Conservation (phyloP, 306 rosid genomes). For the Sindora glabra region DNA sequence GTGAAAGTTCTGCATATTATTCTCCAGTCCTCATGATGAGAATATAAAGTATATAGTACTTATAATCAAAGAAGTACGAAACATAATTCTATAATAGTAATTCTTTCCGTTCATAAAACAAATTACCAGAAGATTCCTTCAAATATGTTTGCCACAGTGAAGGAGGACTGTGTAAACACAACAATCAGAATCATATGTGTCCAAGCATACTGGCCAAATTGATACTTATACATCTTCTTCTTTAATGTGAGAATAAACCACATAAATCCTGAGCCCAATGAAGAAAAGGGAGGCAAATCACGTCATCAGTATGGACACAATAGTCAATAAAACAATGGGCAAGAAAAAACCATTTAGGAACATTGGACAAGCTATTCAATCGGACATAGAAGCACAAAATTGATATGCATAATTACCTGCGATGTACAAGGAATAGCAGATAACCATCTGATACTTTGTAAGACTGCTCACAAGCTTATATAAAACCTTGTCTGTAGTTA, state of each 20-base stretch:
- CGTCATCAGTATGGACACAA: slow-evolving; percentile 8
- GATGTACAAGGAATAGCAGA: slow-evolving; percentile 80
- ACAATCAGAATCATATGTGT: slow-evolving; percentile 96
- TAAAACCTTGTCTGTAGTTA: slow-evolving; percentile 68
- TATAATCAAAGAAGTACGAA: no score
- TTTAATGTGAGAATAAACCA: slow-evolving; percentile 97
- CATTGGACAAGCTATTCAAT: no score
- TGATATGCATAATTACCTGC: slow-evolving; percentile 47
- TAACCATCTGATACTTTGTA: slow-evolving; percentile 87
- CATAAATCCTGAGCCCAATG: slow-evolving; percentile 73
- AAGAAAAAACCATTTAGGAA: not conserved
- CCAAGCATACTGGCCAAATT: slow-evolving; percentile 99
- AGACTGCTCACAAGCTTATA: slow-evolving; percentile 74
- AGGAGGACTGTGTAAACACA: slow-evolving; percentile 91
- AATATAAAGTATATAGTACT: no score
- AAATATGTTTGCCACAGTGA: slow-evolving; percentile 93
- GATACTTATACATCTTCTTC: slow-evolving; percentile 99
- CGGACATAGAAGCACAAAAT: no score
- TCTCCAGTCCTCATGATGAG: no score
- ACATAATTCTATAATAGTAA: not conserved
- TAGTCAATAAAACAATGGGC: not conserved
- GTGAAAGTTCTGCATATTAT: no score
- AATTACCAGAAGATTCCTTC: slow-evolving; percentile 91
- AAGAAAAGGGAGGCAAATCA: slow-evolving; percentile 21
- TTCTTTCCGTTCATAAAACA: slow-evolving; percentile 10